Evolutionary conservation across 75 land plant species (phyloP).

Genomic region (Gnetum montanum): DNA sequence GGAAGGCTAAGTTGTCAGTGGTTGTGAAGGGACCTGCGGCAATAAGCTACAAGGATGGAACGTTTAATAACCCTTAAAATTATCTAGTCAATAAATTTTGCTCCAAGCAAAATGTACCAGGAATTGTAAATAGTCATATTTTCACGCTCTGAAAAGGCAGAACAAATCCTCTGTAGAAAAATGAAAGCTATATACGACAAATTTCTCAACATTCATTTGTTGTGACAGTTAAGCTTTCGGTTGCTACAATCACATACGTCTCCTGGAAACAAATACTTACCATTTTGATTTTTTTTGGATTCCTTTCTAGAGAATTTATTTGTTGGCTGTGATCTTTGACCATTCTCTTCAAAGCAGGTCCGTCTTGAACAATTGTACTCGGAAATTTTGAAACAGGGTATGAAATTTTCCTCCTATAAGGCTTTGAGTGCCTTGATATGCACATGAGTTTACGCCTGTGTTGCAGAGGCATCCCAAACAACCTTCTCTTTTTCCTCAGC

Average conservation of each 20-base stretch:
- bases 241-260: not conserved
- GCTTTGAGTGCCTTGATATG: no score
- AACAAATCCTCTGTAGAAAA: not conserved
- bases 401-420: no score
- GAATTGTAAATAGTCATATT: not conserved
- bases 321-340: conserved; percentile 26
- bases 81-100: not conserved
- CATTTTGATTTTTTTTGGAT: conserved; percentile 27
- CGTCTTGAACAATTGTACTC: conserved; percentile 12
- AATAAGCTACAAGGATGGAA: conserved; percentile 41
- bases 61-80: not conserved
- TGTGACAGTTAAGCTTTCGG: not conserved
- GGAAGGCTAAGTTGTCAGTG: conserved; percentile 79
- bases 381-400: conserved; percentile 14
- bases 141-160: not conserved
- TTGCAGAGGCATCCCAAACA: no score
- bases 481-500: no score
- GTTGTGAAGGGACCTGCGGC: conserved; percentile 96
- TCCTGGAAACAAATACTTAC: conserved; percentile 11
- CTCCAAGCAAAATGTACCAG: not conserved
- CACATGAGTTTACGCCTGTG: no score
- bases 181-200: not conserved
- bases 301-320: not conserved
- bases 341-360: conserved; percentile 54
- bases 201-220: not conserved